Conservation (phyloP, 1,139 yeast species). For the Barnettozyma hawaiiensis region DNA sequence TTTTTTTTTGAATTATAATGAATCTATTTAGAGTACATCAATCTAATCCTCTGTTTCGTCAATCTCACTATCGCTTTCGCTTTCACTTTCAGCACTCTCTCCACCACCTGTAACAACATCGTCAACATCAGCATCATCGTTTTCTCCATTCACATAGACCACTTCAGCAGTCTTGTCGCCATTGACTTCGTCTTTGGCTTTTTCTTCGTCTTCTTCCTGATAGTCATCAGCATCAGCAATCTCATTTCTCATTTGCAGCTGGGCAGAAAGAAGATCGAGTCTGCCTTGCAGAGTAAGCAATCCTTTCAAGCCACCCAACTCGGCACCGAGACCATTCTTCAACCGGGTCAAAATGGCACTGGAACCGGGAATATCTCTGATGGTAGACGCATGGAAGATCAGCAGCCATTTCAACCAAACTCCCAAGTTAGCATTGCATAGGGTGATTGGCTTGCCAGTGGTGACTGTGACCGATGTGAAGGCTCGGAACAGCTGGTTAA, state of each 20-base stretch:
- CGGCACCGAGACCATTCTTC: conserved; percentile 56
- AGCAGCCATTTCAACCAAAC: conserved; percentile 79
- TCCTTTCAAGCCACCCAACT: conserved; percentile 67
- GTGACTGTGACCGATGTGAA: conserved; percentile 60
- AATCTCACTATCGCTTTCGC: conserved; percentile 11
- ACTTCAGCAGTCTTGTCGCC: conserved; percentile 33
- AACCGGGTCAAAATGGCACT: conserved; percentile 52
- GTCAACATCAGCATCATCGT: conserved; percentile 41
- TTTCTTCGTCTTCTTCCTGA: conserved; percentile 2
- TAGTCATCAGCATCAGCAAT: conserved; percentile 27
- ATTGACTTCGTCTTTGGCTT: too few relatives aligned
- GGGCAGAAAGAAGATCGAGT: conserved; percentile 69
- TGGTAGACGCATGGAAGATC: conserved; percentile 65
- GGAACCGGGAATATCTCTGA: conserved; percentile 34
- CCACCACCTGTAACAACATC: conserved; percentile 23
- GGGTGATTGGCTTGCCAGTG: conserved; percentile 48
- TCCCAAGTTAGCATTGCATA: neutral
- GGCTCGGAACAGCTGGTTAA: conserved; percentile 57
- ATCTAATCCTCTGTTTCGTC: conserved; percentile 18
- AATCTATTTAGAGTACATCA: neutral
- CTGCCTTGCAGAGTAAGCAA: conserved; percentile 83
- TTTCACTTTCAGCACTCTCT: conserved; percentile 22
- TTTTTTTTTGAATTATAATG: too few relatives aligned
- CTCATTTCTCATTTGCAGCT: conserved; percentile 61
- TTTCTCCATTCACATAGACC: conserved; percentile 46